Evolutionary conservation across 768 basidiomycete genomes (phyloP).

Genomic region (Ramaria sp.): DNA sequence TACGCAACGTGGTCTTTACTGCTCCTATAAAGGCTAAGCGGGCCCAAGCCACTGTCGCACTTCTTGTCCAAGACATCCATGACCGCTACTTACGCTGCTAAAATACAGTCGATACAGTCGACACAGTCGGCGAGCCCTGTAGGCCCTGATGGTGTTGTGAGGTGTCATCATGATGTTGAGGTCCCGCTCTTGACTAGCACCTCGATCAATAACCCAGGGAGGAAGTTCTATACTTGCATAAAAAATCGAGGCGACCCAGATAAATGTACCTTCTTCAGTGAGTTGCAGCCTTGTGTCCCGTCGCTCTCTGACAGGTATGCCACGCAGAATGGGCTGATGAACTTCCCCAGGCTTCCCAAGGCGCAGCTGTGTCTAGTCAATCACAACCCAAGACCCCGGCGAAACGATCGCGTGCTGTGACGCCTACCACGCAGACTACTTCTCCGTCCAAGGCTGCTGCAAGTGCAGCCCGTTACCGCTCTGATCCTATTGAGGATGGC

Average conservation of each 20-base stretch:
- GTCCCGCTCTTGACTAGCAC: not conserved
- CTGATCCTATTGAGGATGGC: not conserved
- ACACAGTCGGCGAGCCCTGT: not conserved
- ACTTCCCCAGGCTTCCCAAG: not conserved
- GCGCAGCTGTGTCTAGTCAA: not conserved
- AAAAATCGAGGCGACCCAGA: not conserved
- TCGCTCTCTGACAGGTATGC: not conserved
- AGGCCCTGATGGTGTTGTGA: not conserved
- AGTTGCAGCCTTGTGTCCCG: not conserved
- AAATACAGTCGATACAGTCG: too few species aligned
- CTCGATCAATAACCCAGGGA: not conserved
- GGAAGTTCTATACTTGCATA: constrained; percentile 1
- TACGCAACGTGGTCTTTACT: too few species aligned
- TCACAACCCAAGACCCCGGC: not conserved
- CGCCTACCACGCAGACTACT: not conserved
- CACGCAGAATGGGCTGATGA: not conserved
- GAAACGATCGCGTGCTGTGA: not conserved
- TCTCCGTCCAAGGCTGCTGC: not conserved
- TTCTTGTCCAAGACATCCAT: too few species aligned
- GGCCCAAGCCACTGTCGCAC: too few species aligned
- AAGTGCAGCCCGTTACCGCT: not conserved
- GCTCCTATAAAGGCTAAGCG: too few species aligned
- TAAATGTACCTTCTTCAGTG: constrained; percentile 3
- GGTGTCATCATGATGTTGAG: not conserved
- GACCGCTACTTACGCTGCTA: too few species aligned